A percentile compares a stretch with the other conserved stretches of the same genome.
These are phyloP conservation scores for Sporothrix mexicana DNA, from an alignment of 2,329 filamentous ascomycete species.

Conservation along the genomic window DNA sequence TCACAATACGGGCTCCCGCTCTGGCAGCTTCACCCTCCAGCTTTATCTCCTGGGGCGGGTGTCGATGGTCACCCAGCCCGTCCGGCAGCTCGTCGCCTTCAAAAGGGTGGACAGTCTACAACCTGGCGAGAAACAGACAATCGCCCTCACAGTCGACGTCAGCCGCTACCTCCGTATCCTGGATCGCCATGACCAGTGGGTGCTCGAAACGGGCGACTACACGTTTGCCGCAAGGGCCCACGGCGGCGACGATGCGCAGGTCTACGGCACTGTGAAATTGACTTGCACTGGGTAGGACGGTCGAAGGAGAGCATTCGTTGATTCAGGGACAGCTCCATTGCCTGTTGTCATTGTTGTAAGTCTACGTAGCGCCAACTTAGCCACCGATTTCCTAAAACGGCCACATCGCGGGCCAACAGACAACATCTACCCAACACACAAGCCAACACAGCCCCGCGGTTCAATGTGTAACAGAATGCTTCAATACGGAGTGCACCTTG, in stretches of 20 bases:
- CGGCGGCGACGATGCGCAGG: background rate
- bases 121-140: background rate
- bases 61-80: conserved; percentile 10
- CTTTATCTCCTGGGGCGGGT: conserved; percentile 9
- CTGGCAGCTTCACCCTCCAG: conserved; percentile 13
- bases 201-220: background rate
- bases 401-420: background rate
- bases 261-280: background rate
- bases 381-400: background rate
- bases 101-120: background rate
- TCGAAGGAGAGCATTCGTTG: background rate
- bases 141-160: background rate
- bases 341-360: background rate
- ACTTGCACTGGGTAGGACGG: background rate
- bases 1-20: background rate
- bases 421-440: background rate
- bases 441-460: background rate
- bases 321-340: background rate
- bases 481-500: background rate
- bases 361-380: background rate
- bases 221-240: background rate
- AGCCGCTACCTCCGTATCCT: conserved; percentile 18
- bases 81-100: conserved; percentile 26
- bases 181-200: conserved; percentile 2
- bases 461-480: background rate